phyloP scores from a whole-genome alignment of 768 basidiomycete genomes.

The Imleria badia region DNA sequence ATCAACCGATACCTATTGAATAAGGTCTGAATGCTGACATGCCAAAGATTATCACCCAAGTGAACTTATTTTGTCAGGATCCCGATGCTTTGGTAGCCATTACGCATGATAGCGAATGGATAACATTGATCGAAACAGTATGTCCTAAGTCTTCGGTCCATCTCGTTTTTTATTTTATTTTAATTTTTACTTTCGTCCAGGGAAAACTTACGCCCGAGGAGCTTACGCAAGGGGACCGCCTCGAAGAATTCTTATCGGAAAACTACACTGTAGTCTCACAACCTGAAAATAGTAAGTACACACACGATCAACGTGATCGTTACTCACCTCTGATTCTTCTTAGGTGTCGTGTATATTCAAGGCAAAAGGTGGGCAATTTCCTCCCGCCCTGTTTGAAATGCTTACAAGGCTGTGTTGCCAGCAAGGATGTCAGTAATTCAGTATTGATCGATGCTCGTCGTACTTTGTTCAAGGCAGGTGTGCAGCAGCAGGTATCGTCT shows the following conservation, averaged over 20 bases:
- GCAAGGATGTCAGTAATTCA: not conserved
- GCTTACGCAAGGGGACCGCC: not conserved
- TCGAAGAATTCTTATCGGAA: not conserved
- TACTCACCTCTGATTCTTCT: not conserved
- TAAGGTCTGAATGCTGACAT: not conserved
- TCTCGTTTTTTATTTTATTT: not conserved
- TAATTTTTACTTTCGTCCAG: not conserved
- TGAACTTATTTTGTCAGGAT: not conserved
- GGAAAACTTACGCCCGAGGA: not conserved
- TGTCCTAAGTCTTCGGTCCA: not conserved
- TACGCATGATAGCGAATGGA: conserved; percentile 12
- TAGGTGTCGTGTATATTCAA: not conserved
- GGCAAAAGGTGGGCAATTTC: not conserved
- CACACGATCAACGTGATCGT: not conserved
- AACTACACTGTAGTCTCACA: not conserved
- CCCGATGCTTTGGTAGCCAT: conserved; percentile 1
- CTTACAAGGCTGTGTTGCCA: not conserved
- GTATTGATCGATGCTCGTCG: not conserved
- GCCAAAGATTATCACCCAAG: not conserved
- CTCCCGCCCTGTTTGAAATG: not conserved
- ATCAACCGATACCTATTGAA: conserved; percentile 7
- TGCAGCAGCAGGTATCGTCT: not conserved
- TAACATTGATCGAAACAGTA: not conserved
- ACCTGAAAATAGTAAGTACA: not conserved
- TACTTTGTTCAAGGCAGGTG: not conserved